Evolutionary conservation across 176 grass and related monocot genomes (phyloP).

Genomic region (Phoenix roebelenii): DNA sequence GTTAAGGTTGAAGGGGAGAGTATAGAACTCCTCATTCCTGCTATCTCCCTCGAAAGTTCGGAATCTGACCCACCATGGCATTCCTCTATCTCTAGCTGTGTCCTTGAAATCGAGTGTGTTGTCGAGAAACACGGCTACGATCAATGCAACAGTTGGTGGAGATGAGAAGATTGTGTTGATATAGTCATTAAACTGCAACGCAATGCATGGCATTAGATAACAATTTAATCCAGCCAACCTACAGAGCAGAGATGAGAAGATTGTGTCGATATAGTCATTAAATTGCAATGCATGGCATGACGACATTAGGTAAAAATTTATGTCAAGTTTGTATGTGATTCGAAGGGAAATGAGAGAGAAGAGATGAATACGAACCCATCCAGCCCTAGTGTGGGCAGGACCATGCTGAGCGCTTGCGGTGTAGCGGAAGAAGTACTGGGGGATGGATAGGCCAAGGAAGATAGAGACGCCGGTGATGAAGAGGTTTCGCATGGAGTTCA

Average conservation of each 20-base stretch:
- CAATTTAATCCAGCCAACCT: too few relatives aligned
- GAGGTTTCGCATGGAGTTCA: constrained; percentile 99
- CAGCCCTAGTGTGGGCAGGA: constrained; percentile 72
- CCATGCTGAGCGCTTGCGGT: constrained; percentile 59
- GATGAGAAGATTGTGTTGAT: constrained; percentile 99
- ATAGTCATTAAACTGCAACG: constrained; percentile 97
- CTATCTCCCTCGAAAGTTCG: constrained; percentile 83
- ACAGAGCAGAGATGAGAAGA: too few relatives aligned
- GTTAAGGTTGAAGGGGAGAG: constrained; percentile 90
- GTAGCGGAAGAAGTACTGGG: constrained; percentile 94
- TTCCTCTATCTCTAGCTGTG: constrained; percentile 55
- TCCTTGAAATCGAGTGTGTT: constrained; percentile 84
- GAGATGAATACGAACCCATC: constrained; percentile 55
- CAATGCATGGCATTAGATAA: neutral
- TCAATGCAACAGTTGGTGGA: constrained; percentile 77
- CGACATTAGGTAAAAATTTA: too few relatives aligned
- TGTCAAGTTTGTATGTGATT: neutral
- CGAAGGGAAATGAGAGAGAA: neutral
- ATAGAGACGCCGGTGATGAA: constrained; percentile 92
- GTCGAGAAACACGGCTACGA: constrained; percentile 77
- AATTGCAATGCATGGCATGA: too few relatives aligned
- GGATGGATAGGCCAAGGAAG: constrained; percentile 93
- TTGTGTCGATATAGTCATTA: too few relatives aligned
- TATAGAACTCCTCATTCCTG: constrained; percentile 98
- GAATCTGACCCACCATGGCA: constrained; percentile 86